Base-by-base conservation (phyloP, 495 filamentous ascomycete genomes). In the Ramalina intermedia region DNA sequence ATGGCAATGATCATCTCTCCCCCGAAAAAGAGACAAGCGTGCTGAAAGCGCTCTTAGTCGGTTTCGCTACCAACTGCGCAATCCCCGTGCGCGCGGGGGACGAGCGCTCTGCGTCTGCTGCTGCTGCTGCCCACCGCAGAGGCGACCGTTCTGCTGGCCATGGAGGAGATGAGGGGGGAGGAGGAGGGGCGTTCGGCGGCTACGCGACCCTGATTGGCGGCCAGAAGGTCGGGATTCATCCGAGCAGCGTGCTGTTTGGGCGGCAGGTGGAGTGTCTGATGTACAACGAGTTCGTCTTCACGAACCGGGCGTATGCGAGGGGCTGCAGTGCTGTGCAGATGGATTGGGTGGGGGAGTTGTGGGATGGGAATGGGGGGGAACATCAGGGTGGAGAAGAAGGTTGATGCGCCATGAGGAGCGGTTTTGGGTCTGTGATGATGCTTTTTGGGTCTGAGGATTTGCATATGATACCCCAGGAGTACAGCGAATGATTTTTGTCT, bases 241-340 rank as follows among this genome's bases (percentile, higher is more conserved):
- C 93, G 0, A 80, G 79, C 0, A 94, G 86, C 58, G 82, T 84
- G 2, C 60, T 99, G 5, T 85, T 85, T 58, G 86, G 90, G 8
- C 78, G 81, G 65, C 94, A 90, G 64, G 75, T 81, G 48, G 90
- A 96, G 69, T 90, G 87, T 0, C 91, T 99, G 55, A 80, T 96
- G 79, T 99, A 90, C 58, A 76, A 89, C 54, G 89, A 99, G 62
- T 88, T 91, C 64, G 89, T 99, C 2, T 96, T 84, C 61, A 99
- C 93, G 7, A 85, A 82, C 45, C 85, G 82, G 61, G 89, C 81
- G 56, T 99, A 93, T 66, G 93, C 84, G 13, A 82, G 87, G 60
- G 82, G 82, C 36, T 90, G 96, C 43, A 93, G 84, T 64, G 79
- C 77, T 3, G 79, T 96, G 33, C 82, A 94, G 68, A 80, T 89